Base-by-base conservation (phyloP, 1,284 basidiomycete genomes). In the Ceratobasidium sp. region DNA sequence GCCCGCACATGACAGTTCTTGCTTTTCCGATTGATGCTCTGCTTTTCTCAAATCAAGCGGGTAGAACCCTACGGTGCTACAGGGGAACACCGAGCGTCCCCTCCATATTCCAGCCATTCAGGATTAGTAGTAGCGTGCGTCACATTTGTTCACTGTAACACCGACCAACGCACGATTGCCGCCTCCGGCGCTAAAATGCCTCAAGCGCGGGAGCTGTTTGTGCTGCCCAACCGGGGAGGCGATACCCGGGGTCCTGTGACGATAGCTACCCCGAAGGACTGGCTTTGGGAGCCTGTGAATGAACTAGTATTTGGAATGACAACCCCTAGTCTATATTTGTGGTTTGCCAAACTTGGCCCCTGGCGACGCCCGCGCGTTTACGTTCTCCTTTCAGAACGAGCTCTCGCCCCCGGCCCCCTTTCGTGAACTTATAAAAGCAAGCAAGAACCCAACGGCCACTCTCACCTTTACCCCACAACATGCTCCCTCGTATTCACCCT, bases 101-200 rank as follows among this genome's bases (percentile, higher is more conserved):
- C 46, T 19, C 19, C 19, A 13, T 13, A 19, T 13, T 48, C 19
- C n/a, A 48, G n/a, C 46, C 46, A n/a, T n/a, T 19, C 14, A 48
- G 19, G n/a, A 19, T 19, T 6, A 48, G 46, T 48, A 48, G 19
- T 48, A 48, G 16, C 46, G 46, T 48, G 46, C 46, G 46, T 13
- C 43, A 11, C n/a, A 19, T 19, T 48, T 48, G 14, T 48, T 19
- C 19, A 48, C 16, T 6, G n/a, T 19, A 48, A 48, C 46, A 19
- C 46, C 16, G 46, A 6, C 16, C 46, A n/a, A 48, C 37, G 58
- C n/a, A 37, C 37, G 58, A 34, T 61, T 24, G 37, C 37, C 27
- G 19, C n/a, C 5, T 19, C 22, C 5, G 58, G 58, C 58, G 58
- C 58, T 61, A 61, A 61, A 61, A 61, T 61, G 37, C 58, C 58